These are phyloP conservation scores for Arxiozyma bovina DNA, from an alignment of 1,139 yeast genomes.

Conservation along the genomic window DNA sequence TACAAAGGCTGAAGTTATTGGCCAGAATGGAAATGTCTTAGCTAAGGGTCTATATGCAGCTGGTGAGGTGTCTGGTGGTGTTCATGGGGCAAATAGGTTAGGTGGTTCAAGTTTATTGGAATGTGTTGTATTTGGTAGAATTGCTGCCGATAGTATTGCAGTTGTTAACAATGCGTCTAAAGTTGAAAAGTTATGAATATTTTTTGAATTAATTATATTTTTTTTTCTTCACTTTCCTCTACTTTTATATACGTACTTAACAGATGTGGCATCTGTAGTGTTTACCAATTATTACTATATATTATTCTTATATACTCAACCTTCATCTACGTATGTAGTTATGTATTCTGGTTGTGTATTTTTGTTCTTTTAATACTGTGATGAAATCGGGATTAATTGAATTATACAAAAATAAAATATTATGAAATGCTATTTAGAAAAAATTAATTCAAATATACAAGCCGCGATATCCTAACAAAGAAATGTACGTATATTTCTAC, in stretches of 20 bases:
- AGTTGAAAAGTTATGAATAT: background rate
- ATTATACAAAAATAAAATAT: too few species aligned
- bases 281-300: too few species aligned
- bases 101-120: constrained; percentile 73
- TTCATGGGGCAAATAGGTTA: constrained; percentile 67
- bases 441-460: background rate
- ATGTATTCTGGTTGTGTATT: too few species aligned
- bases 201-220: too few species aligned
- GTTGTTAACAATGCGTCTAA: background rate
- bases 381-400: background rate
- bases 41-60: constrained; percentile 63
- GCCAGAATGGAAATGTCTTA: constrained; percentile 34
- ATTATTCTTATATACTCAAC: background rate
- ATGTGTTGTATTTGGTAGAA: constrained; percentile 72
- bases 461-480: background rate
- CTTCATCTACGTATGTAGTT: background rate
- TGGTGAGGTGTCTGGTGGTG: constrained; percentile 78
- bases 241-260: background rate
- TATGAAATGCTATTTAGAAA: too few species aligned
- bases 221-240: background rate
- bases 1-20: constrained; percentile 47
- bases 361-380: too few species aligned
- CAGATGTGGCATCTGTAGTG: too few species aligned
- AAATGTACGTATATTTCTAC: too few species aligned
- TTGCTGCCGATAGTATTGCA: constrained; percentile 31